Evolutionary conservation across 2,329 filamentous ascomycete species (phyloP).

Genomic region (Dactylellina sp.): DNA sequence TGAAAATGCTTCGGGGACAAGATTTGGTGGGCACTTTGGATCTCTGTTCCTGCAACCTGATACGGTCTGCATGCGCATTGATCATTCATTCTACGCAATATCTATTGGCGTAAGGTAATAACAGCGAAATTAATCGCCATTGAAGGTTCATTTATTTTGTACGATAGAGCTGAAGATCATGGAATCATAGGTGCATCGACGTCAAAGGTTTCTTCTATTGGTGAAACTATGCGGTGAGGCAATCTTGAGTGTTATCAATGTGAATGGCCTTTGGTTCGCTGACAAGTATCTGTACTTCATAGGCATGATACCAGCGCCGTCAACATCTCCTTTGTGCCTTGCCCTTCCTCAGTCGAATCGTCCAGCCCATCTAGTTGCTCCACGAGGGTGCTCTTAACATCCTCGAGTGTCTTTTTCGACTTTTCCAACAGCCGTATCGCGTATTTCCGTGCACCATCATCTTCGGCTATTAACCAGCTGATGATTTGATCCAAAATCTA

Average conservation of each 20-base stretch:
- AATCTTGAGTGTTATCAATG: background rate
- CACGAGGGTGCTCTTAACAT: conserved; percentile 76
- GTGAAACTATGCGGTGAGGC: conserved; percentile 24
- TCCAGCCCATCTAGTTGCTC: conserved; percentile 74
- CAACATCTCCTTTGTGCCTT: conserved; percentile 74
- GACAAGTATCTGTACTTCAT: conserved; percentile 57
- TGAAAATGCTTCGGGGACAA: background rate
- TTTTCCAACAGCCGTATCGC: conserved; percentile 75
- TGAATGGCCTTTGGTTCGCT: background rate
- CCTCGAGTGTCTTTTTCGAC: conserved; percentile 73
- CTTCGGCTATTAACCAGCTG: conserved; percentile 92
- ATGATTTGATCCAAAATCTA: conserved; percentile 81
- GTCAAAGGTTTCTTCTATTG: conserved; percentile 16
- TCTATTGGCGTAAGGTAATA: conserved; percentile 35
- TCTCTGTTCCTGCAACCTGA: too few relatives aligned
- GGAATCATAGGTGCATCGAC: conserved; percentile 38
- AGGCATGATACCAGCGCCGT: conserved; percentile 70
- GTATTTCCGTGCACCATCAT: conserved; percentile 76
- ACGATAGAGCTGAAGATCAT: conserved; percentile 50
- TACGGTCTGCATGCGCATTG: background rate
- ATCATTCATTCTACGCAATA: conserved; percentile 12
- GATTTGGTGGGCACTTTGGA: too few relatives aligned
- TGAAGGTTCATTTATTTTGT: conserved; percentile 30
- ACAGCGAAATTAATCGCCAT: conserved; percentile 32
- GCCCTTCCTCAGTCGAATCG: conserved; percentile 68